These are phyloP conservation scores for Peribolospora baueri DNA, from an alignment of 768 basidiomycete genomes.

Conservation along the genomic window DNA sequence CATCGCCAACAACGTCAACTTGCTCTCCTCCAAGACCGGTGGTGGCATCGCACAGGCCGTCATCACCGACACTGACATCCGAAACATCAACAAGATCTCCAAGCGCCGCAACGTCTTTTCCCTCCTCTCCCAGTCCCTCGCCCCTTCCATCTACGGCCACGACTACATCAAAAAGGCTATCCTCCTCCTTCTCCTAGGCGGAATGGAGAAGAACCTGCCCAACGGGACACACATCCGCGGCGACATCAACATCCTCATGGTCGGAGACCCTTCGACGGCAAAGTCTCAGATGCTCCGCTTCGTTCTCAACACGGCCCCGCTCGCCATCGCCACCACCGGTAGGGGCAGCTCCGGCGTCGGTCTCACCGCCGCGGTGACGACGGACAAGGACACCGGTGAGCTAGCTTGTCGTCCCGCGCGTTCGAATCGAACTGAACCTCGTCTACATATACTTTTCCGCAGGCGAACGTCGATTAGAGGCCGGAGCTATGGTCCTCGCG, in stretches of 20 bases:
- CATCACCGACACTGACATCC: constrained; percentile 79
- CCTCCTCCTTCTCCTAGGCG: constrained; percentile 74
- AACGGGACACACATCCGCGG: constrained; percentile 98
- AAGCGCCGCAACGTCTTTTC: constrained; percentile 68
- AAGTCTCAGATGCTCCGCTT: constrained; percentile 92
- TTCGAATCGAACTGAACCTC: not conserved
- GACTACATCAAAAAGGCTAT: constrained; percentile 88
- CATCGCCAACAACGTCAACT: constrained; percentile 80
- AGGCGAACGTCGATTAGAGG: constrained; percentile 73
- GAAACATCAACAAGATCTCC: constrained; percentile 77
- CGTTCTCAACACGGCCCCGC: constrained; percentile 77
- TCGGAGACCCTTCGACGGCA: constrained; percentile 95
- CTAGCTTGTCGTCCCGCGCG: not conserved
- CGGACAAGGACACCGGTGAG: constrained; percentile 78
- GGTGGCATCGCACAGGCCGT: constrained; percentile 83
- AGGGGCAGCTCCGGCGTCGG: constrained; percentile 96
- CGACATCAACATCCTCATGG: constrained; percentile 98
- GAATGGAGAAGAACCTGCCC: constrained; percentile 87
- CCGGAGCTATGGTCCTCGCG: constrained; percentile 97
- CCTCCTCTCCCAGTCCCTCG: constrained; percentile 77
- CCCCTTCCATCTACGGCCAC: constrained; percentile 90
- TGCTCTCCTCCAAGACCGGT: constrained; percentile 79
- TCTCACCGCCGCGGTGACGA: constrained; percentile 94
- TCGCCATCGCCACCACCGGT: constrained; percentile 95
- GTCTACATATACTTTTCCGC: not conserved